Base-by-base conservation (phyloP, 352 stramenopile genomes). In the Chrysophaeum taylorii region DNA sequence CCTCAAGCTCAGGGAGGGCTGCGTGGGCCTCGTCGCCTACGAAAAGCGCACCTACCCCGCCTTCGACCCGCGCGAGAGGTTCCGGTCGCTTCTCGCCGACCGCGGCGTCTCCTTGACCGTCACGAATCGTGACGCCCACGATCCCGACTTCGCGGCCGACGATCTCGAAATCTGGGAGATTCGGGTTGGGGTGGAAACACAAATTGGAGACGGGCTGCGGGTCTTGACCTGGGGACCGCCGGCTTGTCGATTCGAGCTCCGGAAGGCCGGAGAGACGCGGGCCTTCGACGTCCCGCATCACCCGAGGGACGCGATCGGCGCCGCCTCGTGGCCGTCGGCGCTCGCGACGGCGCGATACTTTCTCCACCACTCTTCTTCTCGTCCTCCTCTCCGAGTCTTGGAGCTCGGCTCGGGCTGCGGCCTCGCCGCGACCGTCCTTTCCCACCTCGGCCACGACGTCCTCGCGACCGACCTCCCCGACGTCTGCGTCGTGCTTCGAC, bases 81-180 rank as follows among this genome's bases (percentile, higher is more conserved):
- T 94, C 69, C 89, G 83, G 82, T 73, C 85, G 27, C 80, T 94
- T 27, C 82, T 91, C 67, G 16, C 75, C 12, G 70, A 70, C 9
- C 73, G 53, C 14, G 75, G 79, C 14, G 33, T 75, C 60, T 61
- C 62, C 27, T 21, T 63, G 35, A 73, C 53, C 7, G 37, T 64
- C 38, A 16, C n/a, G n/a, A n/a, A n/a, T n/a, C n/a, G n/a, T n/a
- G n/a, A n/a, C n/a, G 18, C 29, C 48, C 35, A 52, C 33, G 33
- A 60, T 64, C 85, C 92, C 70, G 68, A 68, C 39, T 73, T 91
- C 57, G 79, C 82, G 4, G 87, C 85, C 0, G 85, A 87, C 42
- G 88, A 94, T 69, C 92, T 94, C 75, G 87, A 94, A 73, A 85
- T 94, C 69, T 94, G 88, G 88, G 61, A 42, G 25, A 60, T 66